phyloP scores from a whole-genome alignment of 495 filamentous ascomycete genomes.

The Hypoxylon rickii region DNA sequence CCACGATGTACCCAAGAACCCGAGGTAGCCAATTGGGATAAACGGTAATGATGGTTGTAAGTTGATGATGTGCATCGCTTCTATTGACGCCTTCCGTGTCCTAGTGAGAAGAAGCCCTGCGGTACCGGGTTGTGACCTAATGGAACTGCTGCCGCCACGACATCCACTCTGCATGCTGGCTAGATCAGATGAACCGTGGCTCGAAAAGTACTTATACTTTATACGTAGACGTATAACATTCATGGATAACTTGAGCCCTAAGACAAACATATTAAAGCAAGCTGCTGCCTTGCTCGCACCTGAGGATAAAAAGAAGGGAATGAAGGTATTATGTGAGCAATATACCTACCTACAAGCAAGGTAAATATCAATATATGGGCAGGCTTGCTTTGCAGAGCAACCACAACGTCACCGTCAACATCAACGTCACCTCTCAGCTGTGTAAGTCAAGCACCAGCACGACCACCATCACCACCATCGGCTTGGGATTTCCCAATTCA shows the following conservation, averaged over 20 bases:
- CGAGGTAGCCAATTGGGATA: constrained; percentile 36
- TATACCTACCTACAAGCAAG: no score
- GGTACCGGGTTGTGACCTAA: constrained; percentile 18
- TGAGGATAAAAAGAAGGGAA: neutral
- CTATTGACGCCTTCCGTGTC: constrained; percentile 29
- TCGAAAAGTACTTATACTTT: neutral
- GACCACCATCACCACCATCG: no score
- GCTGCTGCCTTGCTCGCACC: constrained; percentile 9
- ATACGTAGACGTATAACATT: no score
- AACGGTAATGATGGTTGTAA: constrained; percentile 30
- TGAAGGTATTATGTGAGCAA: no score
- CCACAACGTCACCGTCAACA: no score
- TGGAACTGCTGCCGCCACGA: constrained; percentile 35
- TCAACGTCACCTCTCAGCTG: no score
- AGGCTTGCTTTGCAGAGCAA: no score
- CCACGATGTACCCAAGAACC: no score
- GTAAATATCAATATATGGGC: no score
- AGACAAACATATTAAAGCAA: constrained; percentile 32
- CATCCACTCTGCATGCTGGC: constrained; percentile 31
- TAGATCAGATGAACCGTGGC: constrained; percentile 37
- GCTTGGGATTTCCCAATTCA: constrained; percentile 21
- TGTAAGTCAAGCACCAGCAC: no score
- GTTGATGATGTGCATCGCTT: constrained; percentile 36
- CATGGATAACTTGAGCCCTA: no score
- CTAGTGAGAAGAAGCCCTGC: constrained; percentile 2